Conservation (phyloP, 2,329 filamentous ascomycete genomes). For the Monosporascus ibericus region DNA sequence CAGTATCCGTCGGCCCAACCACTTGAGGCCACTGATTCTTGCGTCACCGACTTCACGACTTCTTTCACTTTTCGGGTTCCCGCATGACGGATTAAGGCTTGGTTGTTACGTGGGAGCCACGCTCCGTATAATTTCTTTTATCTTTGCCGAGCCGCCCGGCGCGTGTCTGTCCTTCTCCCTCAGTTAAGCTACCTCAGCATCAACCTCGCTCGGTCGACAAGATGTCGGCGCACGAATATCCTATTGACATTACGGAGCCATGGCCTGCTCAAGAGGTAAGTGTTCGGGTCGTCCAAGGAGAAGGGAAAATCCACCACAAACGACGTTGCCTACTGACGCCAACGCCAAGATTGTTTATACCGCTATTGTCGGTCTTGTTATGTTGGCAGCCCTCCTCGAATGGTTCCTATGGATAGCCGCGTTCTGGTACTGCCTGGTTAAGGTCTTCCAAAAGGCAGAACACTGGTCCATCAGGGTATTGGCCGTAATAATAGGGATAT, state of each 20-base stretch:
- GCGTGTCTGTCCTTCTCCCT: neutral
- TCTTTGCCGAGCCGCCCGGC: neutral
- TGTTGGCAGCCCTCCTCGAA: slow-evolving; percentile 80
- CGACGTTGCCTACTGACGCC: slow-evolving; percentile 8
- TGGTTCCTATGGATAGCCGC: slow-evolving; percentile 95
- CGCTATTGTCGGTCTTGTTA: slow-evolving; percentile 70
- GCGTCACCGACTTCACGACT: slow-evolving; percentile 1
- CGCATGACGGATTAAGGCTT: slow-evolving; percentile 1
- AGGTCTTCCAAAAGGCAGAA: slow-evolving; percentile 85
- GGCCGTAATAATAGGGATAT: slow-evolving; percentile 65
- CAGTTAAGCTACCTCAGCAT: neutral
- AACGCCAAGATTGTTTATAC: slow-evolving; percentile 71
- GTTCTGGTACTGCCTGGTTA: slow-evolving; percentile 84
- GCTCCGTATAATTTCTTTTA: neutral
- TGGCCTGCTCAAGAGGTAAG: slow-evolving; percentile 49
- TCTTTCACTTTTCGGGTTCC: slow-evolving; percentile 2
- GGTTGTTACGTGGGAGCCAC: neutral
- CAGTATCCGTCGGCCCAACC: slow-evolving; percentile 12
- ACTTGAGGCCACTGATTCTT: neutral
- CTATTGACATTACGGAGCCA: slow-evolving; percentile 28
- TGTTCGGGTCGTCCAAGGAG: neutral
- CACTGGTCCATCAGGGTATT: slow-evolving; percentile 77
- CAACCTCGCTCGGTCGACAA: slow-evolving; percentile 8
- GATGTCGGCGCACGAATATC: slow-evolving; percentile 30
- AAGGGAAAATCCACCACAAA: neutral